A percentile compares a stretch with the other conserved stretches of the same genome.
phyloP scores from a whole-genome alignment of 2,329 filamentous ascomycete genomes.

The Zymoseptoria pseudotritici region DNA sequence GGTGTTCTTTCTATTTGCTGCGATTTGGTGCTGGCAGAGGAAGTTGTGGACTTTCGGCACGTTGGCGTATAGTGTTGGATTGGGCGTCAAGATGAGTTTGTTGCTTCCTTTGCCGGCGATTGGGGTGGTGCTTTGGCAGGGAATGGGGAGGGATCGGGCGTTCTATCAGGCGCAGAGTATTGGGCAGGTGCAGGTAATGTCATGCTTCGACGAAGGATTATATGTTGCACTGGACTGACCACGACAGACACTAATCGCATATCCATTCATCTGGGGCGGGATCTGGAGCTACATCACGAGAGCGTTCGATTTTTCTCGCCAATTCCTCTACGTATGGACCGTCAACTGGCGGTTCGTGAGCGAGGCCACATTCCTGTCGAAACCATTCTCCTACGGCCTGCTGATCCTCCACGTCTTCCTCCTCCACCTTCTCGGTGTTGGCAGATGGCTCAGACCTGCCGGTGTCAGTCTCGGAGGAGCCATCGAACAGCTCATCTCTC shows the following conservation, averaged over 20 bases:
- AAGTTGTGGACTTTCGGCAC: conserved; percentile 66
- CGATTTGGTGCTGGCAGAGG: conserved; percentile 72
- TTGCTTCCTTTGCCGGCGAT: conserved; percentile 77
- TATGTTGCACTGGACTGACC: conserved; percentile 6
- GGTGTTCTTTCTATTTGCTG: conserved; percentile 70
- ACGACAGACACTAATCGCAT: conserved; percentile 45
- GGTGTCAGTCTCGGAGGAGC: conserved; percentile 52
- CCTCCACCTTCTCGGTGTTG: conserved; percentile 58
- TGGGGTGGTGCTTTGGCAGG: conserved; percentile 66
- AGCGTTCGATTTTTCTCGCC: conserved; percentile 83
- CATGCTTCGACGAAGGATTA: too few relatives aligned
- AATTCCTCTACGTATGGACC: conserved; percentile 96
- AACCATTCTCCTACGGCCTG: conserved; percentile 59
- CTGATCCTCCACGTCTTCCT: conserved; percentile 58
- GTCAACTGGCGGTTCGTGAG: conserved; percentile 98
- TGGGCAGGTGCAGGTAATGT: conserved; percentile 65
- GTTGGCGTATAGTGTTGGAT: conserved; percentile 64
- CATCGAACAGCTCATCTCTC: conserved; percentile 39
- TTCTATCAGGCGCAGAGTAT: conserved; percentile 66
- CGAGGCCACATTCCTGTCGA: conserved; percentile 70
- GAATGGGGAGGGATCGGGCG: conserved; percentile 57
- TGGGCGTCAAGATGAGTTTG: conserved; percentile 94
- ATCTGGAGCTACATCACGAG: conserved; percentile 65
- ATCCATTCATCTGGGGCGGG: conserved; percentile 63
- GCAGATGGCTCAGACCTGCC: conserved; percentile 66